Evolutionary conservation across 352 stramenopile genomes (phyloP).

Genomic region (Pythium volutum): DNA sequence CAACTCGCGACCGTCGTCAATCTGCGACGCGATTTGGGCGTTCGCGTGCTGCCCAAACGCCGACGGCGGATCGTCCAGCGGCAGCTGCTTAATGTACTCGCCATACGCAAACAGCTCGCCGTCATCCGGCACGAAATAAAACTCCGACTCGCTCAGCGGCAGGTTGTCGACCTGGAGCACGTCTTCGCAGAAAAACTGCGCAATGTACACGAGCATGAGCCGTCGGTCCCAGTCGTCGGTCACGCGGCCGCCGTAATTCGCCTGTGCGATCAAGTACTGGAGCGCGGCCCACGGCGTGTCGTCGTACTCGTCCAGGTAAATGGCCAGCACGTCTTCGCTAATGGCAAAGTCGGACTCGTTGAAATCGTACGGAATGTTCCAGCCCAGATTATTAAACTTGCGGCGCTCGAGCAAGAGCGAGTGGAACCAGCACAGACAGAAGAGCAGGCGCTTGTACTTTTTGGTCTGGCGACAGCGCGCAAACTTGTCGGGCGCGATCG

Average conservation of each 20-base stretch:
- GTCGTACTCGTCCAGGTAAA: constrained; percentile 93
- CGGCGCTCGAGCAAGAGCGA: constrained; percentile 92
- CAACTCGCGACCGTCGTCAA: constrained; percentile 91
- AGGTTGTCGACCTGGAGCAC: constrained; percentile 84
- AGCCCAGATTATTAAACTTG: constrained; percentile 96
- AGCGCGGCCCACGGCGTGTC: constrained; percentile 93
- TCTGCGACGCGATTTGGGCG: constrained; percentile 93
- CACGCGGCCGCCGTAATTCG: constrained; percentile 95
- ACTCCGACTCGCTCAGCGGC: constrained; percentile 84
- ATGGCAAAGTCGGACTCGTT: constrained; percentile 97
- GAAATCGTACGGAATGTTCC: constrained; percentile 98
- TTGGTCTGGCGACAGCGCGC: constrained; percentile 70
- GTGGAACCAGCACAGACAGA: constrained; percentile 96
- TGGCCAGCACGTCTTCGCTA: constrained; percentile 93
- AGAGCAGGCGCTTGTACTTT: constrained; percentile 93
- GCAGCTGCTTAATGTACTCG: constrained; percentile 90
- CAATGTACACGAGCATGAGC: constrained; percentile 95
- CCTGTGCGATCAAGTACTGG: constrained; percentile 95
- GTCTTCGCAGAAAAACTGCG: constrained; percentile 93
- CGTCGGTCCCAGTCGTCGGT: constrained; percentile 96
- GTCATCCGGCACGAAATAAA: constrained; percentile 93
- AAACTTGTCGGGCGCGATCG: constrained; percentile 87
- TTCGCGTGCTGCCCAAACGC: constrained; percentile 96
- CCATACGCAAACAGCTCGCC: constrained; percentile 87
- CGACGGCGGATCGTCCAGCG: constrained; percentile 86